phyloP scores from a whole-genome alignment of 2,329 filamentous ascomycete species.

The Cyanodermella asteris region DNA sequence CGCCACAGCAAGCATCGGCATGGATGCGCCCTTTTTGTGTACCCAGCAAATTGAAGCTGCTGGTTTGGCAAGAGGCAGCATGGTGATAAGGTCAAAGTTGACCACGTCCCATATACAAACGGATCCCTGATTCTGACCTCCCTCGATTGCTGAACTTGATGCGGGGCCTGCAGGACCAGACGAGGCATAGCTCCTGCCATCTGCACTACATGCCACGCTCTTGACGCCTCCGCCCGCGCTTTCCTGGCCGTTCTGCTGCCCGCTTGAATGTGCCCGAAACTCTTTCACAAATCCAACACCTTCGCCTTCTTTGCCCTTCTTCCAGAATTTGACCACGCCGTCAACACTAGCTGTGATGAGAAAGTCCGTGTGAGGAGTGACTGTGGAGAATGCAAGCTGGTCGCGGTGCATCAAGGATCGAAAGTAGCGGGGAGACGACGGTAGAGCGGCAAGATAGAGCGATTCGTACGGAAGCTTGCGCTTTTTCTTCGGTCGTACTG shows the following conservation, averaged over 20 bases:
- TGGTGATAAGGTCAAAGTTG: no score
- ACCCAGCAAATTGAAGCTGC: slow-evolving; percentile 80
- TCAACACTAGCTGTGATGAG: slow-evolving; percentile 84
- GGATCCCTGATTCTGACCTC: no score
- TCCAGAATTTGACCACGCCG: slow-evolving; percentile 99
- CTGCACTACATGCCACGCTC: slow-evolving; percentile 64
- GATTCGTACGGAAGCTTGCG: slow-evolving; percentile 84
- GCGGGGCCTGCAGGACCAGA: no score
- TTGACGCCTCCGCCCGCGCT: slow-evolving; percentile 61
- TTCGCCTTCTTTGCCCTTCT: slow-evolving; percentile 70
- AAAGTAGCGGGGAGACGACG: slow-evolving; percentile 61
- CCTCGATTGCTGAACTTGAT: no score
- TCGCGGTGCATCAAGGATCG: slow-evolving; percentile 98
- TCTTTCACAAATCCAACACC: slow-evolving; percentile 97
- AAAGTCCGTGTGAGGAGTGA: slow-evolving; percentile 84
- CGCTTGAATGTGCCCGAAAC: slow-evolving; percentile 72
- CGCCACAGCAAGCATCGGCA: slow-evolving; percentile 68
- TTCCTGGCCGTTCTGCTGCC: no score
- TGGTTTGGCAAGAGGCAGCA: no score
- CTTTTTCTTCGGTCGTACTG: slow-evolving; percentile 70
- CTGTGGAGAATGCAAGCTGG: slow-evolving; percentile 65
- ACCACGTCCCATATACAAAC: no score
- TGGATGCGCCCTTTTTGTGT: slow-evolving; percentile 65
- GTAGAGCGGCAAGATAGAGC: slow-evolving; percentile 77
- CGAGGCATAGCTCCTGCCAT: slow-evolving; percentile 85